Percentiles rank a stretch among this genome's conserved stretches.
Evolutionary conservation across 164 flowering plant genomes (phyloP).

Genomic region (Kalanchoe fedtschenkoi): DNA sequence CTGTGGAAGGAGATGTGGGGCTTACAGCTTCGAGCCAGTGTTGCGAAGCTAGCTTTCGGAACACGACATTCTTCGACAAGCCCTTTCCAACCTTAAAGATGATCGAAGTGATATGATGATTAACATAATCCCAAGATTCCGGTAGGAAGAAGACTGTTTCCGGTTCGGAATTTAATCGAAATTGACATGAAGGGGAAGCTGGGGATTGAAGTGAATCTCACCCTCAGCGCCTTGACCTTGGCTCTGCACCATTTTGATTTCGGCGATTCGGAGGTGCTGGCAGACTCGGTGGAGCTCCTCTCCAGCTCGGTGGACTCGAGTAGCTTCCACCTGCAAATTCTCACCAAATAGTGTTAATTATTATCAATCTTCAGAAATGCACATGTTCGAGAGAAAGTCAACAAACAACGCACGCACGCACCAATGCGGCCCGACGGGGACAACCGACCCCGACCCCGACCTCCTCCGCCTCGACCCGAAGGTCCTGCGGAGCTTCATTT

Average conservation of each 20-base stretch:
- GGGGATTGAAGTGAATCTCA: not conserved
- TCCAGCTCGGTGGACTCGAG: slow-evolving; percentile 3
- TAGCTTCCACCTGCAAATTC: slow-evolving; percentile 1
- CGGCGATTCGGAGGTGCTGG: not conserved
- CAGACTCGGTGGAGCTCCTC: not conserved
- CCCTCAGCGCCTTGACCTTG: not conserved
- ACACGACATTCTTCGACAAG: not conserved
- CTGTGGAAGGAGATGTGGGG: not conserved
- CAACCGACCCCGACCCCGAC: slow-evolving; percentile 3
- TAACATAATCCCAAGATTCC: not conserved
- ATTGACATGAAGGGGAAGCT: not conserved
- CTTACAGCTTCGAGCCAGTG: slow-evolving; percentile 5
- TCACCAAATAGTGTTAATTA: too few species aligned
- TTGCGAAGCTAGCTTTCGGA: not conserved
- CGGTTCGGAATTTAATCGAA: too few species aligned
- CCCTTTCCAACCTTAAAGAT: not conserved
- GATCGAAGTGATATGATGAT: not conserved
- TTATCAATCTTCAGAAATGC: not conserved
- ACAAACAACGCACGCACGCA: not conserved
- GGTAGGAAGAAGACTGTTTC: too few species aligned
- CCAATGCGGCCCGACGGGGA: not conserved
- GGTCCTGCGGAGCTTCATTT: not conserved
- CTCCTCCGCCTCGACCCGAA: not conserved
- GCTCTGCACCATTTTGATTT: slow-evolving; percentile 2
- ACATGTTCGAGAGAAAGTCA: not conserved